Percentiles rank a stretch among this genome's conserved stretches.
Evolutionary conservation across 768 basidiomycete genomes (phyloP).

Genomic region (Agaricus bisporus): DNA sequence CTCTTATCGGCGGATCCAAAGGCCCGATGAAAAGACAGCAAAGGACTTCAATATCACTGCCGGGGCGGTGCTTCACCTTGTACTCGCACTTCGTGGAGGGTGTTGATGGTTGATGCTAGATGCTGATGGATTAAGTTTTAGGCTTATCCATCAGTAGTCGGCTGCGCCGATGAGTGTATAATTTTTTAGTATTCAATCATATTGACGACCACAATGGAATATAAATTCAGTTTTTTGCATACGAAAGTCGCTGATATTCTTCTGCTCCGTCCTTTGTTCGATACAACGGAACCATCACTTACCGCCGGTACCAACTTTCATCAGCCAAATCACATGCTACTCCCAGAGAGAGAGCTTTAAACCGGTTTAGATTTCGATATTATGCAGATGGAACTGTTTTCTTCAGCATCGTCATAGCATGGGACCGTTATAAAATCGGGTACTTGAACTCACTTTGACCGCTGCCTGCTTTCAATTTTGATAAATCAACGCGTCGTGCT

Average conservation of each 20-base stretch:
- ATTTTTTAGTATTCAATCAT: neutral
- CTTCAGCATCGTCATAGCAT: too few relatives aligned
- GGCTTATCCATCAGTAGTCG: neutral
- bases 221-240: neutral
- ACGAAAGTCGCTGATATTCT: neutral
- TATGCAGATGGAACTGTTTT: neutral
- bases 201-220: slow-evolving; percentile 2
- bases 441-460: too few relatives aligned
- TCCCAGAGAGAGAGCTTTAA: neutral
- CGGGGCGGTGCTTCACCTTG: slow-evolving; percentile 88
- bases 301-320: too few relatives aligned
- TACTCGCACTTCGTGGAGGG: slow-evolving; percentile 93
- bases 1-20: slow-evolving; percentile 23
- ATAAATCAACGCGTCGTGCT: too few relatives aligned
- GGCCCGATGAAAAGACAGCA: slow-evolving; percentile 89
- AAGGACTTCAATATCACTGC: slow-evolving; percentile 78
- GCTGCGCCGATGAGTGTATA: slow-evolving; percentile 8
- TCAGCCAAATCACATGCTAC: too few relatives aligned
- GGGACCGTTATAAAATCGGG: too few relatives aligned
- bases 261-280: neutral
- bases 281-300: too few relatives aligned
- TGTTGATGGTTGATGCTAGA: slow-evolving; percentile 21
- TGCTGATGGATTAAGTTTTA: neutral
- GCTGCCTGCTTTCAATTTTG: too few relatives aligned
- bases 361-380: neutral